Conservation (phyloP, 2,329 filamentous ascomycete species). For the Hypoxylon sp. region DNA sequence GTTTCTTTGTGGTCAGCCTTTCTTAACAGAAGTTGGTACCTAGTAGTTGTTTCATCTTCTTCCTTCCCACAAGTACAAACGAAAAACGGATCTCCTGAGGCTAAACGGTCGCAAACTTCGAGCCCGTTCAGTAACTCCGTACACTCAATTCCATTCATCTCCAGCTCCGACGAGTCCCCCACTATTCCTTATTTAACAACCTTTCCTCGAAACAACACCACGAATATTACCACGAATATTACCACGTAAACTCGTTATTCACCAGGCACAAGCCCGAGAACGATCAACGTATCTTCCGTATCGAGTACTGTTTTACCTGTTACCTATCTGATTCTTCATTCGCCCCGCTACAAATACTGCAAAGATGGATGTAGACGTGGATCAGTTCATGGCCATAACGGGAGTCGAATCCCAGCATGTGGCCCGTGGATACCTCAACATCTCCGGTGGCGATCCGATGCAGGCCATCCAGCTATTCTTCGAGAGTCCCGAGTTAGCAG, state of each 20-base stretch:
- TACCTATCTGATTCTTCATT: too few relatives aligned
- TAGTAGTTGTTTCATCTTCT: too few relatives aligned
- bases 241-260: too few relatives aligned
- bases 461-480: slow-evolving; percentile 91
- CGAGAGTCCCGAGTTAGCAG: slow-evolving; percentile 80
- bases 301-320: too few relatives aligned
- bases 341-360: too few relatives aligned
- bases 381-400: slow-evolving; percentile 84
- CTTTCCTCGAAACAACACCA: too few relatives aligned
- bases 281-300: too few relatives aligned
- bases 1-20: too few relatives aligned
- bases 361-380: slow-evolving; percentile 81
- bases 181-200: neutral
- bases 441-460: slow-evolving; percentile 84
- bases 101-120: slow-evolving; percentile 9
- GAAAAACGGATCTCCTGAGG: slow-evolving; percentile 1
- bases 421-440: slow-evolving; percentile 82
- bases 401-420: slow-evolving; percentile 72
- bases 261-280: too few relatives aligned
- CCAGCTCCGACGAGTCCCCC: neutral
- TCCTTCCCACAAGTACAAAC: too few relatives aligned
- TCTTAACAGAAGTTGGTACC: too few relatives aligned
- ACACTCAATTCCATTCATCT: slow-evolving; percentile 10
- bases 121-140: slow-evolving; percentile 1
- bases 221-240: too few relatives aligned